Base-by-base conservation (phyloP, 495 filamentous ascomycete genomes). In the Aspergillus conjunctus region DNA sequence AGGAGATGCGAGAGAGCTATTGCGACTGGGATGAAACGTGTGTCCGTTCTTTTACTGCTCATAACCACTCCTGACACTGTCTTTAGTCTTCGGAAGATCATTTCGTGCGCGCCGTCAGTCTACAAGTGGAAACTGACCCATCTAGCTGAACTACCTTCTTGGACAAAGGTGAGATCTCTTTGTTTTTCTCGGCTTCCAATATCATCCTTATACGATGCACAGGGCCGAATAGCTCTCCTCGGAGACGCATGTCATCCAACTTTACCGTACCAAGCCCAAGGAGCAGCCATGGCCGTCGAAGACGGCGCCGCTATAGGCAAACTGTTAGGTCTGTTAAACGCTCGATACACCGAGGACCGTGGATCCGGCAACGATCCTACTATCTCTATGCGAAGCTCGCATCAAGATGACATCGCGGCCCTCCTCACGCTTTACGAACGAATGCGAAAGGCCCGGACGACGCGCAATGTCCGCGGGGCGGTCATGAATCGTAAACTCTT, bases 71-170 rank as follows among this genome's bases (percentile, higher is more conserved):
- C 37, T 64, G 11, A 55, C 18, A 7, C 12, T 14, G 14, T 31
- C 18, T 51, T 14, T 50, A 69, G 67, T 14, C 46, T 69, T 8
- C 45, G 48, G 21, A 65, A 65, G 43, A 12, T 69, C 10, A 51
- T 69, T 4, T 69, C 67, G 4, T 64, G 61, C 30, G 49, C 65
- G 2, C 55, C 59, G 3, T 46, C 56, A 4, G 59, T 65, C 15
- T 56, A 54, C 56, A 87, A 87, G 60, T 88, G 86, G 86, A 79
- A 82, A 51, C 73, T 88, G 1, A 82, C 79, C 60, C 81, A 86
- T 57, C 71, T 82, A 7, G 66, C 74, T 0, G 76, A 77, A 30
- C 66, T 85, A 3, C 59, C 76, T 10, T 71, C 62, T 9, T 87
- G 83, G 69, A 64, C 61, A 5, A 64, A 52, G 81, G 73, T 77